A percentile compares a stretch with the other conserved stretches of the same genome.
These are phyloP conservation scores for Scalesia atractyloides DNA, from an alignment of 129 eudicot genomes.

Conservation along the genomic window DNA sequence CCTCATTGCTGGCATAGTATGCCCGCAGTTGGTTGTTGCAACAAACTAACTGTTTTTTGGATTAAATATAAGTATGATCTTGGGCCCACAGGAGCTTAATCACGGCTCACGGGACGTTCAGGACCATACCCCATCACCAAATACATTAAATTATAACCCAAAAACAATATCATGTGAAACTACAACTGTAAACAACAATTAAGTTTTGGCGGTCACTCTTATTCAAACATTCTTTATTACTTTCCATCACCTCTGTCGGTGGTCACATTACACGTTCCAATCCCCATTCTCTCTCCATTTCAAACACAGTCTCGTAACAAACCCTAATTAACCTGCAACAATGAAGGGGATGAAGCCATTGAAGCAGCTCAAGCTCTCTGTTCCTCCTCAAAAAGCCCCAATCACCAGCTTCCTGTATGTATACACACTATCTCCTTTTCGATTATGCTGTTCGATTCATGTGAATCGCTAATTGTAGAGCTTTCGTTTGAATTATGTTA, in stretches of 20 bases:
- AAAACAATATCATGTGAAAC: not conserved
- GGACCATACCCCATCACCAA: no score
- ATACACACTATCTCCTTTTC: not conserved
- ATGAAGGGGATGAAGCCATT: constrained; percentile 85
- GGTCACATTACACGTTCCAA: constrained; percentile 26
- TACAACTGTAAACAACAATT: constrained; percentile 1
- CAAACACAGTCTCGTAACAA: constrained; percentile 22
- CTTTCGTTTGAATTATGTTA: not conserved
- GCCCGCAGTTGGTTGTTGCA: no score
- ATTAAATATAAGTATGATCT: no score
- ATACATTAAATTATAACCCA: no score
- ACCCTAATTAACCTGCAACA: constrained; percentile 22
- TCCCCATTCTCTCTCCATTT: constrained; percentile 28
- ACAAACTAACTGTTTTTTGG: no score
- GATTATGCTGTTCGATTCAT: not conserved
- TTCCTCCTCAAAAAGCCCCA: constrained; percentile 85
- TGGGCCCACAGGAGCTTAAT: no score
- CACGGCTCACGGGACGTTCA: no score
- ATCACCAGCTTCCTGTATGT: constrained; percentile 78
- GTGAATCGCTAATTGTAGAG: no score
- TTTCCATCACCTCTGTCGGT: constrained; percentile 33
- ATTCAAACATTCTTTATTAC: constrained; percentile 37
- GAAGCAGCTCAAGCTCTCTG: constrained; percentile 92
- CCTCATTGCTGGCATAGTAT: no score
- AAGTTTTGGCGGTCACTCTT: constrained; percentile 38